Conservation (phyloP, 306 rosid genomes). For the Malus orientalis region DNA sequence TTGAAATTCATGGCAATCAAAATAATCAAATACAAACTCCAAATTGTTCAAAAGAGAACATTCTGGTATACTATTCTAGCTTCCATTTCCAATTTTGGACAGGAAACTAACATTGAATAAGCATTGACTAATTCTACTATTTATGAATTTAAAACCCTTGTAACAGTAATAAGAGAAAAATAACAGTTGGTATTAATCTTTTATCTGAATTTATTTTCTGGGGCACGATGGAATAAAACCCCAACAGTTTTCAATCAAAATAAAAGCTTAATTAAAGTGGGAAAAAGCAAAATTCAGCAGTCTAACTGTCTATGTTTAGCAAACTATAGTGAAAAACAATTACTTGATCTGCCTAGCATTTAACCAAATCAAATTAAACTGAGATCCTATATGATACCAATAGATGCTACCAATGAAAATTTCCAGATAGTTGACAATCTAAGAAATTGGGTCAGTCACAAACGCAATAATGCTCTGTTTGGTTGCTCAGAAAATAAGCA, state of each 20-base stretch:
- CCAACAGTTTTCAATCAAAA: not conserved
- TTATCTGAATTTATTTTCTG: not conserved
- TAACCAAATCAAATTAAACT: not conserved
- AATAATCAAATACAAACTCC: not conserved
- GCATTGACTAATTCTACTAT: not conserved
- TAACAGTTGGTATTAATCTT: not conserved
- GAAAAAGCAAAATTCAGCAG: not conserved
- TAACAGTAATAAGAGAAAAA: not conserved
- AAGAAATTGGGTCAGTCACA: not conserved
- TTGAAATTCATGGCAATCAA: conserved; percentile 25
- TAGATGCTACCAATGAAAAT: not conserved
- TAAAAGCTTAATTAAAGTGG: conserved; percentile 5
- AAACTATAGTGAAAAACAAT: not conserved
- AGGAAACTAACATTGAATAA: not conserved
- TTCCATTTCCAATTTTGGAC: not conserved
- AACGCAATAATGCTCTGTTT: not conserved
- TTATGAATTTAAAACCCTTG: not conserved
- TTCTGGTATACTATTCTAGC: not conserved
- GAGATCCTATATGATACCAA: not conserved
- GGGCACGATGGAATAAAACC: too few relatives aligned
- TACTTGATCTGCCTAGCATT: conserved; percentile 12
- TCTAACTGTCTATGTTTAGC: not conserved
- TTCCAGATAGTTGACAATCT: not conserved
- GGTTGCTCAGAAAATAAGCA: not conserved
- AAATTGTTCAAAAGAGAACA: not conserved